phyloP scores from a whole-genome alignment of 2,329 filamentous ascomycete species.

The Cadophora malorum region DNA sequence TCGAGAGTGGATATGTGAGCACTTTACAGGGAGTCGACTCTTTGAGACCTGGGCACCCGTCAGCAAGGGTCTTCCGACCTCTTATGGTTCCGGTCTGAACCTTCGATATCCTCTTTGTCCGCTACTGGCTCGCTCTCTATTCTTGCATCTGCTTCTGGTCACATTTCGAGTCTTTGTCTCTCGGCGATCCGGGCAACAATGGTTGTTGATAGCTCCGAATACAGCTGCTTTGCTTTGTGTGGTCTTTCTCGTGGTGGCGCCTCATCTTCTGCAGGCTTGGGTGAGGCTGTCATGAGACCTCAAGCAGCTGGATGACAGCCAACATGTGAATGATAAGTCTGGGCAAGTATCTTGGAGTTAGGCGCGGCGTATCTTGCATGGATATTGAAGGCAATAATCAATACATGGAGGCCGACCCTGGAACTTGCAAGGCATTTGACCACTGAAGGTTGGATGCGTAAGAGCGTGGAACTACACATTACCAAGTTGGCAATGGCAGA shows the following conservation, averaged over 20 bases:
- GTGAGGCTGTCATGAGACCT: slow-evolving; percentile 8
- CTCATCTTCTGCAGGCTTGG: neutral
- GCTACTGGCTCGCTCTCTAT: neutral
- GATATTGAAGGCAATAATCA: too few species aligned
- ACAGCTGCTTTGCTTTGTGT: neutral
- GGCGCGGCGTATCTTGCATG: too few species aligned
- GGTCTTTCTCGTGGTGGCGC: neutral
- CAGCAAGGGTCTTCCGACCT: neutral
- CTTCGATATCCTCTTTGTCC: neutral
- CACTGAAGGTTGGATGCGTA: too few species aligned
- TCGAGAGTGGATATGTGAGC: neutral
- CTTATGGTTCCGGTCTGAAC: neutral
- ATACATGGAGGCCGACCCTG: too few species aligned
- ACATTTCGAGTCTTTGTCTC: too few species aligned
- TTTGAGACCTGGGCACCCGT: neutral
- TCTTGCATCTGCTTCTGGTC: neutral
- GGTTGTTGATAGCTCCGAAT: neutral
- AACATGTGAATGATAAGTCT: too few species aligned
- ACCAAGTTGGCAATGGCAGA: too few species aligned
- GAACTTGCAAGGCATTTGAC: too few species aligned
- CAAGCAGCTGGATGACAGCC: neutral
- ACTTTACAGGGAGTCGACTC: neutral
- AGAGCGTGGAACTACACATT: too few species aligned
- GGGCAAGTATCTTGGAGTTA: too few species aligned
- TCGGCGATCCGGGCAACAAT: too few species aligned